Evolutionary conservation across 2,329 filamentous ascomycete genomes (phyloP).

Genomic region (Knufia petricola): DNA sequence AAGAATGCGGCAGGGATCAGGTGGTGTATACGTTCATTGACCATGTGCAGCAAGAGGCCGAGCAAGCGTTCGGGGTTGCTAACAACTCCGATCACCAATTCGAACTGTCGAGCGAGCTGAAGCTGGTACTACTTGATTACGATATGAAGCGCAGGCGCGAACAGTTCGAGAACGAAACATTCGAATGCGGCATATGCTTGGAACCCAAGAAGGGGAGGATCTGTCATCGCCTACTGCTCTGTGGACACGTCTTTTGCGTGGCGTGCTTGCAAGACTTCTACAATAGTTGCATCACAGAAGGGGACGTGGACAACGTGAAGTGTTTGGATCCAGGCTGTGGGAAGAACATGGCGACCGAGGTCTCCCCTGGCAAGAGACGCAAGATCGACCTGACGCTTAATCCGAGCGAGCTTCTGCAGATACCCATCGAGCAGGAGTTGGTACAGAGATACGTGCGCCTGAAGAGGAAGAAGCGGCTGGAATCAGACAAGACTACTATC

Average conservation of each 20-base stretch:
- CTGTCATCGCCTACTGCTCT: slow-evolving; percentile 75
- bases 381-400: slow-evolving; percentile 62
- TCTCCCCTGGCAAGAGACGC: slow-evolving; percentile 32
- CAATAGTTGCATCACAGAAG: slow-evolving; percentile 75
- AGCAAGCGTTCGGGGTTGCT: slow-evolving; percentile 44
- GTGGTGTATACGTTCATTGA: slow-evolving; percentile 53
- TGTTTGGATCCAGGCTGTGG: slow-evolving; percentile 75
- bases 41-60: slow-evolving; percentile 49
- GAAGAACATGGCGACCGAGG: slow-evolving; percentile 34
- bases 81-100: slow-evolving; percentile 31
- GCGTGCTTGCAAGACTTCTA: slow-evolving; percentile 86
- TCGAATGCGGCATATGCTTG: slow-evolving; percentile 78
- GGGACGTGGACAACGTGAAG: slow-evolving; percentile 66
- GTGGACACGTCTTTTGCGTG: slow-evolving; percentile 83
- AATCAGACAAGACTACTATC: slow-evolving; percentile 81
- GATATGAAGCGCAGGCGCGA: slow-evolving; percentile 64
- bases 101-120: slow-evolving; percentile 41
- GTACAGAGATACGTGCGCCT: slow-evolving; percentile 81
- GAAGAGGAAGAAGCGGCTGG: slow-evolving; percentile 86
- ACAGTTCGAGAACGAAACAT: slow-evolving; percentile 73
- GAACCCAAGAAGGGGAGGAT: slow-evolving; percentile 80
- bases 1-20: slow-evolving; percentile 48
- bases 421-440: slow-evolving; percentile 58
- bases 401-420: slow-evolving; percentile 74
- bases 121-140: slow-evolving; percentile 66